A percentile compares a stretch with the other conserved stretches of the same genome.
Conservation (phyloP, 2,329 filamentous ascomycete species). For the Chaetomiaceae sp. region DNA sequence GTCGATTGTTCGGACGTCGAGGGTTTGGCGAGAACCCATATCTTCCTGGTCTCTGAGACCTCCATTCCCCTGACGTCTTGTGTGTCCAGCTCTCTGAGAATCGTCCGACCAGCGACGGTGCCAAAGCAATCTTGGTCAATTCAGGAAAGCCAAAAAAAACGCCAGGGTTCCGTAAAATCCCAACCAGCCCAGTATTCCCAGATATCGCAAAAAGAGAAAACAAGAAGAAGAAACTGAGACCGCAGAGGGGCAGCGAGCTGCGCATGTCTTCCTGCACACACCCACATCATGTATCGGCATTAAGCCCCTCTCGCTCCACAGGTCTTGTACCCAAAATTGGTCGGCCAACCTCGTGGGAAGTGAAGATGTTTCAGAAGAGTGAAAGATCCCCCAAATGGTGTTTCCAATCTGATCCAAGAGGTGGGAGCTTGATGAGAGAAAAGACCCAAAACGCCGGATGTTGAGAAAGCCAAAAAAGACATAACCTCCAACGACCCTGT, state of each 20-base stretch:
- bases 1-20: slow-evolving; percentile 20
- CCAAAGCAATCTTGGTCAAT: slow-evolving; percentile 23
- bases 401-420: slow-evolving; percentile 48
- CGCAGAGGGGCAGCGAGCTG: slow-evolving; percentile 30
- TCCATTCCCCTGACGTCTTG: slow-evolving; percentile 12
- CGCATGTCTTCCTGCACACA: slow-evolving; percentile 19
- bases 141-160: slow-evolving; percentile 24
- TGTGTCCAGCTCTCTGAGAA: slow-evolving; percentile 10
- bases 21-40: slow-evolving; percentile 11
- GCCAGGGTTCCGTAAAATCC: slow-evolving; percentile 19
- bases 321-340: slow-evolving; percentile 39
- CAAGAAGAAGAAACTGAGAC: slow-evolving; percentile 22
- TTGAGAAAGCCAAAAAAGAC: slow-evolving; percentile 21
- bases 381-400: slow-evolving; percentile 43
- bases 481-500: slow-evolving; percentile 14
- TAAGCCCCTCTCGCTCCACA: slow-evolving; percentile 39
- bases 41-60: slow-evolving; percentile 15
- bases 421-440: slow-evolving; percentile 36
- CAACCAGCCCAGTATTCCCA: slow-evolving; percentile 22
- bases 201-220: slow-evolving; percentile 19
- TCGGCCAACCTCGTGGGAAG: slow-evolving; percentile 50
- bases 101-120: slow-evolving; percentile 25
- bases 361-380: slow-evolving; percentile 36
- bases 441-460: slow-evolving; percentile 31
- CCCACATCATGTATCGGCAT: slow-evolving; percentile 28